phyloP scores from a whole-genome alignment of 495 filamentous ascomycete species.

The Aspergillus homomorphus region DNA sequence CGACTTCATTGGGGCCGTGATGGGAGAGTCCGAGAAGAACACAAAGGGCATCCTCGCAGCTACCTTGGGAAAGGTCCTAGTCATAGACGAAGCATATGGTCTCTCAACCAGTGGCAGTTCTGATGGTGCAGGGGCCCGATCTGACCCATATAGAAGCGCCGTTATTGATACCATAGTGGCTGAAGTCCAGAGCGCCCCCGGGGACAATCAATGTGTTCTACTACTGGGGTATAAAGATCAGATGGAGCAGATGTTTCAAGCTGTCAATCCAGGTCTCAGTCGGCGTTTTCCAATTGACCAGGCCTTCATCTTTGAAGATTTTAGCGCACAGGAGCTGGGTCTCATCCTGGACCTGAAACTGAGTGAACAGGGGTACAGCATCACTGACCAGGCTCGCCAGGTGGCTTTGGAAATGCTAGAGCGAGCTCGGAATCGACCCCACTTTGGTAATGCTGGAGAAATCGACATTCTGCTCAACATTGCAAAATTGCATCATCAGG shows the following conservation, averaged over 20 bases:
- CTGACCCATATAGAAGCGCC: slow-evolving; percentile 60
- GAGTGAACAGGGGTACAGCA: slow-evolving; percentile 39
- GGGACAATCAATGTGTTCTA: slow-evolving; percentile 75
- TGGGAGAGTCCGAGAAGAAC: slow-evolving; percentile 66
- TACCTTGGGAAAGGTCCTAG: slow-evolving; percentile 66
- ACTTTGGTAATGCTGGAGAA: slow-evolving; percentile 57
- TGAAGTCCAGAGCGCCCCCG: slow-evolving; percentile 72
- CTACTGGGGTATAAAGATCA: slow-evolving; percentile 75
- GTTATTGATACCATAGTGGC: slow-evolving; percentile 80
- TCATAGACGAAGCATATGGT: slow-evolving; percentile 75
- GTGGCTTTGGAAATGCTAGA: slow-evolving; percentile 42
- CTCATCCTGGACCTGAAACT: slow-evolving; percentile 56
- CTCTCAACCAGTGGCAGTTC: slow-evolving; percentile 36
- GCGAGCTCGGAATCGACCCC: slow-evolving; percentile 41
- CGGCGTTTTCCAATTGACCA: slow-evolving; percentile 64
- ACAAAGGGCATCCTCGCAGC: slow-evolving; percentile 69
- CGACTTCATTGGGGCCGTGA: slow-evolving; percentile 63
- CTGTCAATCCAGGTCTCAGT: slow-evolving; percentile 71
- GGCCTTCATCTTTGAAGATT: slow-evolving; percentile 72
- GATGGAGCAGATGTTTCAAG: slow-evolving; percentile 76
- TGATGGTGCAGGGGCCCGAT: slow-evolving; percentile 16
- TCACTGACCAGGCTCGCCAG: slow-evolving; percentile 37
- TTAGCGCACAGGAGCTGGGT: slow-evolving; percentile 54
- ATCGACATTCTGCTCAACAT: slow-evolving; percentile 62
- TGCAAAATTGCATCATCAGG: slow-evolving; percentile 59